A percentile compares a stretch with the other conserved stretches of the same genome.
Conservation (phyloP, 2,329 filamentous ascomycete species). For the Aspergillus hiratsukae region DNA sequence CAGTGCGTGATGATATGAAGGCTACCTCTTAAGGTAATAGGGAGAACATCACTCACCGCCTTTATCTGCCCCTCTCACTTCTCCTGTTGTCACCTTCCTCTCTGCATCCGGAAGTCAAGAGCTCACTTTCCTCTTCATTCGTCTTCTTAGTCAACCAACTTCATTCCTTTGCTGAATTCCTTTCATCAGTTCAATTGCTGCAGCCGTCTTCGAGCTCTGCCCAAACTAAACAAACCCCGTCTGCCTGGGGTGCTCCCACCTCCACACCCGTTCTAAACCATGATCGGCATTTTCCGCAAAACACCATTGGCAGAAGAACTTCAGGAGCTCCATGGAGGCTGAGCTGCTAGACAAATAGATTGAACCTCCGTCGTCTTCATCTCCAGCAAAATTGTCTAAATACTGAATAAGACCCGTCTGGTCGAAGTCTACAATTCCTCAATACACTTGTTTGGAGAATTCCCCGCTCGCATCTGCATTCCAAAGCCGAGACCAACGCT, state of each 20-base stretch:
- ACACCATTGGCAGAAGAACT: constrained; percentile 20
- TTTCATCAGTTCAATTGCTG: neutral
- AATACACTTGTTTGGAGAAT: neutral
- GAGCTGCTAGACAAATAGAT: constrained; percentile 9
- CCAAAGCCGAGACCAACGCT: neutral
- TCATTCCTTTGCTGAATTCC: neutral
- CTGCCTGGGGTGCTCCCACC: constrained; percentile 1
- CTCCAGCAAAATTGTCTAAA: neutral
- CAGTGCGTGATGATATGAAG: neutral
- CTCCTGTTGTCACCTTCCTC: neutral
- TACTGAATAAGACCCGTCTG: neutral
- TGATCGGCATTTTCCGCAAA: constrained; percentile 20
- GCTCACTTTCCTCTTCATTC: constrained; percentile 1
- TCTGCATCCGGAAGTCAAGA: constrained; percentile 1
- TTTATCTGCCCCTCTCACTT: constrained; percentile 2
- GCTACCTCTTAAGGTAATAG: neutral
- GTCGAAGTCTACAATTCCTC: neutral
- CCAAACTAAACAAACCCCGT: neutral
- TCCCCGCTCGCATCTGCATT: neutral
- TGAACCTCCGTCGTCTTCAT: neutral
- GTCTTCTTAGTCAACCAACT: constrained; percentile 3
- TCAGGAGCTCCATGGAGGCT: constrained; percentile 27
- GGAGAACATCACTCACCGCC: neutral
- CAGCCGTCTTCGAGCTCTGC: neutral
- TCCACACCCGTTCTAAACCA: constrained; percentile 16